Evolutionary conservation across 352 stramenopile genomes (phyloP).

Genomic region (Bremia lactucae): DNA sequence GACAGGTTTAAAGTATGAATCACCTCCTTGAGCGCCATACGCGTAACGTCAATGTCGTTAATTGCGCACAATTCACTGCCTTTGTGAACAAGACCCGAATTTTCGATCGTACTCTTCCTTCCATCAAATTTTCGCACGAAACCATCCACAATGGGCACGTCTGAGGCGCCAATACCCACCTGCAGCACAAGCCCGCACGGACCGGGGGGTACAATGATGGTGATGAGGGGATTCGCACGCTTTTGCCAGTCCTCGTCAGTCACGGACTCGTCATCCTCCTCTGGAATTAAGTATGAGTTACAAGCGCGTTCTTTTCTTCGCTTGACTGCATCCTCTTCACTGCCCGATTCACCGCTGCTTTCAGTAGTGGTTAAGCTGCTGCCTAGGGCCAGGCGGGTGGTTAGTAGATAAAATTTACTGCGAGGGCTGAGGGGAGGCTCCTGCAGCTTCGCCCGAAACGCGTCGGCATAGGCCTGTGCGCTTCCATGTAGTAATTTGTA

Average conservation of each 20-base stretch:
- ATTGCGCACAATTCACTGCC: conserved; percentile 66
- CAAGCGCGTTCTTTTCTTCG: conserved; percentile 8
- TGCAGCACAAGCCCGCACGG: conserved; percentile 65
- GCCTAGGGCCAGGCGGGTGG: conserved; percentile 12
- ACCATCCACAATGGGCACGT: conserved; percentile 56
- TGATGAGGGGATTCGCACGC: conserved; percentile 44
- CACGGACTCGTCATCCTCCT: conserved; percentile 33
- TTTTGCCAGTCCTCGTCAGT: conserved; percentile 64
- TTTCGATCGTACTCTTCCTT: conserved; percentile 64
- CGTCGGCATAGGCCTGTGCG: conserved; percentile 47
- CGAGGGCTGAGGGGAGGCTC: conserved; percentile 57
- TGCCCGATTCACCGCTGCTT: conserved; percentile 13
- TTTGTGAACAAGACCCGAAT: conserved; percentile 47
- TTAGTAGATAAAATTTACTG: conserved; percentile 58
- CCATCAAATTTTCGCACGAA: conserved; percentile 62
- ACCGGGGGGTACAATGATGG: conserved; percentile 63
- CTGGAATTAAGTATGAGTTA: conserved; percentile 20
- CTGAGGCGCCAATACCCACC: conserved; percentile 22
- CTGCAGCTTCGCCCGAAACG: conserved; percentile 56
- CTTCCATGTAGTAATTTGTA: conserved; percentile 15
- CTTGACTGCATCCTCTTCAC: conserved; percentile 8
- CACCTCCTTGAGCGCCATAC: conserved; percentile 55
- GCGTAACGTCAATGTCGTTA: conserved; percentile 68
- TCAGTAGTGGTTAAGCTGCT: conserved; percentile 19
- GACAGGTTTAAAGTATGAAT: conserved; percentile 62